Evolutionary conservation across 768 basidiomycete species (phyloP), one percentile per base, ranked within the genome.

Genomic region (Amanita exitialis): DNA sequence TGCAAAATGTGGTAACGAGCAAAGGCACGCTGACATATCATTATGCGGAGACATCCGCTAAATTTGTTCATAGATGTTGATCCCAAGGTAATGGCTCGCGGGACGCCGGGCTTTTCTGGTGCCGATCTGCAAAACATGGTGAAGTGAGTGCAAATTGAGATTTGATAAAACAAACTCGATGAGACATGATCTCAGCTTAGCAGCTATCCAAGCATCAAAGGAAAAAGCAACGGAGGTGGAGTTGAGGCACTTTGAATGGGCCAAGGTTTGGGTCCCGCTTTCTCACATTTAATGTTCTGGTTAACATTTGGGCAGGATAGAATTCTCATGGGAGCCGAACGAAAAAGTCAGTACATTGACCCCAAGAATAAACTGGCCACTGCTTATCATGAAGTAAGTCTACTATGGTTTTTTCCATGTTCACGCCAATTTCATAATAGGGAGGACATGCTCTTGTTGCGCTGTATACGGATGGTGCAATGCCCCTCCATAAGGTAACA

Each of bases 101-200:
- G 92, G 3, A 96, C 93, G 10, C 81, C 94, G 6, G 95, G 95
- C 2, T 96, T 99, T 71, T 94, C 91, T 44, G 96, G 96, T 36
- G 95, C 95, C 16, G 95, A 98, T 69, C 64, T 98, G 34, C 90
- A 98, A 64, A 98, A 98, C 64, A 81, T 98, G 78, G 86, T 97
- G 59, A 99, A 99, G 83, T 90, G 57, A 60, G 82, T 73, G 18
- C n/a, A 18, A n/a, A 44, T 44, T 32, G 35, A 47, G 37, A 35
- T 52, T 34, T 46, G 27, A 32, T 45, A 12, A 32, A 42, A 47
- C 13, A 53, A 52, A 21, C 27, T 39, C 16, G 20, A 48, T 43
- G 51, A 38, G 47, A 58, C 6, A 59, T 53, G 42, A 32, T 30
- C 37, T 43, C 50, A 83, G 83, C 59, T 79, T 89, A 73, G 96